Percentiles rank a stretch among this genome's conserved stretches.
These are phyloP conservation scores for Carex littledalei DNA, from an alignment of 176 grass and related monocot species.

Conservation along the genomic window DNA sequence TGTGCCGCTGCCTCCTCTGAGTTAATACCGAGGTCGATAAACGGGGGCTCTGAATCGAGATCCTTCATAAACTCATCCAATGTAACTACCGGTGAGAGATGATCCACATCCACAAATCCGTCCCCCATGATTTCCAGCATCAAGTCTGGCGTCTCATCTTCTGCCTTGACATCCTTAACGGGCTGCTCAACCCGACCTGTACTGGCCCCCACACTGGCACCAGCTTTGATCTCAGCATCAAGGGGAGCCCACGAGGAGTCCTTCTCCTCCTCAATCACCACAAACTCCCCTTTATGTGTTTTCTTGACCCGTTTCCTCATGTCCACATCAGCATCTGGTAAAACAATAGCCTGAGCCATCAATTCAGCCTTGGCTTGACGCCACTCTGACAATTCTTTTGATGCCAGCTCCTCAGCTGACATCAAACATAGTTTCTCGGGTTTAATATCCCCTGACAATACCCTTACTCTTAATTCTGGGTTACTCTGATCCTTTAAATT, in stretches of 20 bases:
- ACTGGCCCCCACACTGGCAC: slow-evolving; percentile 17
- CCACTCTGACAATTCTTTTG: slow-evolving; percentile 75
- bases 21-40: slow-evolving; percentile 27
- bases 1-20: slow-evolving; percentile 9
- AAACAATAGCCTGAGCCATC: slow-evolving; percentile 61
- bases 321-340: slow-evolving; percentile 52
- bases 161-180: slow-evolving; percentile 26
- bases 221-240: slow-evolving; percentile 40
- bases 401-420: slow-evolving; percentile 78
- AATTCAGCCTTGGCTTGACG: slow-evolving; percentile 71
- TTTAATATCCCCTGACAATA: slow-evolving; percentile 65
- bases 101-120: slow-evolving; percentile 42
- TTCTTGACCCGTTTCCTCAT: slow-evolving; percentile 57
- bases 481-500: slow-evolving; percentile 80
- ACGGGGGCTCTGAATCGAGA: slow-evolving; percentile 63
- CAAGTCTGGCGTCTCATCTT: slow-evolving; percentile 36
- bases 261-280: slow-evolving; percentile 62
- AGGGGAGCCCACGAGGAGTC: slow-evolving; percentile 34
- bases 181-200: slow-evolving; percentile 8
- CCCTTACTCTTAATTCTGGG: slow-evolving; percentile 47
- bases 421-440: slow-evolving; percentile 58
- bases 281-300: slow-evolving; percentile 85
- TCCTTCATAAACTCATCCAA: slow-evolving; percentile 48
- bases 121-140: slow-evolving; percentile 59
- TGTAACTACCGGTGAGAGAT: slow-evolving; percentile 40